Base-by-base conservation (phyloP, 805 yeast species). In the Ogataea trehaloabstinens region DNA sequence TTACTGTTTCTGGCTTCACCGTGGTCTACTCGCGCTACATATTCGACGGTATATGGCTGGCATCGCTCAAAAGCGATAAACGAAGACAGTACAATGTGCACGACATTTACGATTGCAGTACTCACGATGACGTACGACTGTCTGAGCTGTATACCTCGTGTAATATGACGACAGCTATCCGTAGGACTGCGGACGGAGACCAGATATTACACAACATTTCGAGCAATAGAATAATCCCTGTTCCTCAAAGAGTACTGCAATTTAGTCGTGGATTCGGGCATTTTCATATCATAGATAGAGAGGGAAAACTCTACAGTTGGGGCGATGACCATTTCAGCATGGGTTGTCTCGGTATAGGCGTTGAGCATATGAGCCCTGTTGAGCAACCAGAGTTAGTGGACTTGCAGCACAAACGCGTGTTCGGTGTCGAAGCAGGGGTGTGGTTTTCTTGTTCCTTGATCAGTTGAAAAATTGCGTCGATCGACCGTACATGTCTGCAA, bases 401-500 rank as follows among this genome's bases (percentile, higher is more conserved):
- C 7, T 6, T 38, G 15, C 35, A 16, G 17, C 19, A 20, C 15
- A n/a, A 21, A 5, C 34, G 33, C 15, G 37, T 38, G 6, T 22
- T 20, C 15, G 12, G 34, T 31, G 45, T 45, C 10, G 49, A 45
- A 13, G 45, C 45, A 7, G 49, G 49, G 8, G 39, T 34, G 13
- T 36, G 43, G 40, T 39, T 45, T 24, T 37, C 43, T 28, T 45
- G 49, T 41, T 43, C 46, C 4, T 19, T 44, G n/a, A 34, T 27
- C 21, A 13, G n/a, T 17, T 20, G 6, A 16, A 33, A 18, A 15
- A 19, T 13, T 21, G 15, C 34, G 21, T n/a, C n/a, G 34, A 17
- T 31, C 15, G 35, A 22, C n/a, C 18, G 24, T 5, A n/a, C n/a
- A n/a, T 22, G 11, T 31, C 24, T 27, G 30, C n/a, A 27, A 7